These are phyloP conservation scores for Trypanosoma conorhini DNA, from an alignment of 208 protist species.

Conservation along the genomic window DNA sequence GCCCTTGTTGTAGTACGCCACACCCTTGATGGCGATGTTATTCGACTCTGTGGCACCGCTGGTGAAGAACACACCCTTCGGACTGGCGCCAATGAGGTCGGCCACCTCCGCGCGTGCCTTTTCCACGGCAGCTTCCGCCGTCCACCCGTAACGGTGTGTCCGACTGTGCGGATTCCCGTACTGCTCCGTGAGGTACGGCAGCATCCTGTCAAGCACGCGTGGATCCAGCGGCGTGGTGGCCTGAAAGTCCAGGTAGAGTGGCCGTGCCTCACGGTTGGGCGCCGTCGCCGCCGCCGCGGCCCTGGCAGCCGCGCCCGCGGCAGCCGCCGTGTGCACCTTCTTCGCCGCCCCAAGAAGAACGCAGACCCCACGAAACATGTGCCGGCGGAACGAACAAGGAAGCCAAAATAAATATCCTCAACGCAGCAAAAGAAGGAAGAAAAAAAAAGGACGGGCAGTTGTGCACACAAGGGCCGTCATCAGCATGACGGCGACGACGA, in stretches of 20 bases:
- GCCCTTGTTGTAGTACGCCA: slow-evolving; percentile 96
- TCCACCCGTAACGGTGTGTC: slow-evolving; percentile 98
- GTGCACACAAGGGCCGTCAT: too few species aligned
- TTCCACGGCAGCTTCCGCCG: slow-evolving; percentile 94
- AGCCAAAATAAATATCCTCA: slow-evolving; percentile 24
- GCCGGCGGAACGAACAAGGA: not conserved
- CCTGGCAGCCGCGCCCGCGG: not conserved
- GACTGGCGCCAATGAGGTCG: slow-evolving; percentile 92
- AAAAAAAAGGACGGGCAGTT: slow-evolving; percentile 1
- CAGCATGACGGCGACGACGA: too few species aligned
- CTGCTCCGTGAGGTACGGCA: slow-evolving; percentile 96
- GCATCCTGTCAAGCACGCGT: slow-evolving; percentile 98
- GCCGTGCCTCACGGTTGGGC: slow-evolving; percentile 25
- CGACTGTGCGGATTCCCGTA: slow-evolving; percentile 99
- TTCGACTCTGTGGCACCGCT: slow-evolving; percentile 99
- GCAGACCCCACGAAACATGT: slow-evolving; percentile 50
- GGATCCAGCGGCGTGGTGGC: slow-evolving; percentile 97
- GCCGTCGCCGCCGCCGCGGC: not conserved
- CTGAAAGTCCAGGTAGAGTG: slow-evolving; percentile 97
- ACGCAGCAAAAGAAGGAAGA: not conserved
- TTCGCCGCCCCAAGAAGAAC: slow-evolving; percentile 26
- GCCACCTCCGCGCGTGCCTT: slow-evolving; percentile 92
- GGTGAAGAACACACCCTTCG: slow-evolving; percentile 99
- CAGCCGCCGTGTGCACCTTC: slow-evolving; percentile 5
- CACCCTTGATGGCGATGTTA: slow-evolving; percentile 99